phyloP scores from a whole-genome alignment of 306 rosid genomes.

The Fragaria vesca region DNA sequence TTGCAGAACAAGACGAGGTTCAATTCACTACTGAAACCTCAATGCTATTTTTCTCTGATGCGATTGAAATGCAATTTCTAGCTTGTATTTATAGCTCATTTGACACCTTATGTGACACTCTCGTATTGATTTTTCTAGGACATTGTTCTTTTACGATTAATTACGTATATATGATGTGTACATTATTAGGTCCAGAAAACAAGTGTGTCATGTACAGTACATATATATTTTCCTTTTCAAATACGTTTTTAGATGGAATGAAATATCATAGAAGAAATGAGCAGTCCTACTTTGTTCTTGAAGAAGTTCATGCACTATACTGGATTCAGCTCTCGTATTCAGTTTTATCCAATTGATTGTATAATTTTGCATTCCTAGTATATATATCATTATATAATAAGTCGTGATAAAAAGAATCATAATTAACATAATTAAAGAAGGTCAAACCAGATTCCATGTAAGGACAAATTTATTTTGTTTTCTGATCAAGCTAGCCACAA shows the following conservation, averaged over 20 bases:
- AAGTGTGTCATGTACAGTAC: no score
- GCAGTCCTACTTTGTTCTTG: background rate
- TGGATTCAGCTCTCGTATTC: no score
- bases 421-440: background rate
- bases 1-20: no score
- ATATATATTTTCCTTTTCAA: background rate
- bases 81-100: background rate
- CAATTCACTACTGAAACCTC: background rate
- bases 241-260: background rate
- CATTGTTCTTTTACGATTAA: no score
- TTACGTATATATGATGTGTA: no score
- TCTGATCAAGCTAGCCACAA: background rate
- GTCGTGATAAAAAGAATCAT: background rate
- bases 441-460: background rate
- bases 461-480: no score
- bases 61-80: background rate
- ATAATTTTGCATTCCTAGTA: no score
- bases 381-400: background rate
- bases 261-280: no score
- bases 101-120: background rate
- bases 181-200: no score
- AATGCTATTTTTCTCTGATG: background rate
- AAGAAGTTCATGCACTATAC: background rate
- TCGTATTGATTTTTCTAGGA: no score
- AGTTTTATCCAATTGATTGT: no score